Evolutionary conservation across 2,329 filamentous ascomycete species (phyloP).

Genomic region (Endothia cerciana): DNA sequence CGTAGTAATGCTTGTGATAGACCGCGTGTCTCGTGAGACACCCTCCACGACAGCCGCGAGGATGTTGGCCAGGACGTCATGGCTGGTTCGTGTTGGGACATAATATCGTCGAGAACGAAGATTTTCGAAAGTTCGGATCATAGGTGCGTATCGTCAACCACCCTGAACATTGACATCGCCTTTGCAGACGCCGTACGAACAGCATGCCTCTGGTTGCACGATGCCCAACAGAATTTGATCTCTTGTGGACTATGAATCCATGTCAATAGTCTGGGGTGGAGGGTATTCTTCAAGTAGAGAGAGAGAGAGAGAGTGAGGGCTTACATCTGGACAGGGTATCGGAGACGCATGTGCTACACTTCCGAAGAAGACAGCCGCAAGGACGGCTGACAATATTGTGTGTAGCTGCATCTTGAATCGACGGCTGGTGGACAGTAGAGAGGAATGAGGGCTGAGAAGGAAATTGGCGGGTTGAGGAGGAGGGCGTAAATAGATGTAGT

Average conservation of each 20-base stretch:
- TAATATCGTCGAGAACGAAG: not conserved
- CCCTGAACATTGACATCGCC: conserved; percentile 29
- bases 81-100: not conserved
- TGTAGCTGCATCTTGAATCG: conserved; percentile 21
- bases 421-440: not conserved
- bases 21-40: not conserved
- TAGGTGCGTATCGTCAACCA: conserved; percentile 17
- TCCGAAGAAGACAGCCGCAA: conserved; percentile 24
- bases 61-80: not conserved
- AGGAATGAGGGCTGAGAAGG: not conserved
- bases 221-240: conserved; percentile 27
- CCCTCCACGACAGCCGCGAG: not conserved
- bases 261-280: not conserved
- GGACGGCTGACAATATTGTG: conserved; percentile 15
- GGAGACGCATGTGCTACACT: conserved; percentile 24
- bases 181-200: conserved; percentile 29
- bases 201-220: conserved; percentile 27
- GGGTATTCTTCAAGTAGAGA: not conserved
- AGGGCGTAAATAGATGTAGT: not conserved
- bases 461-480: not conserved
- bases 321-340: conserved; percentile 29
- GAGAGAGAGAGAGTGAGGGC: conserved; percentile 5
- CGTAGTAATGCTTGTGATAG: conserved; percentile 2
- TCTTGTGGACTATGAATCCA: conserved; percentile 19
- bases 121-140: not conserved